These are phyloP conservation scores for Elaphomyces granulatus DNA, from an alignment of 495 filamentous ascomycete genomes.

Conservation along the genomic window DNA sequence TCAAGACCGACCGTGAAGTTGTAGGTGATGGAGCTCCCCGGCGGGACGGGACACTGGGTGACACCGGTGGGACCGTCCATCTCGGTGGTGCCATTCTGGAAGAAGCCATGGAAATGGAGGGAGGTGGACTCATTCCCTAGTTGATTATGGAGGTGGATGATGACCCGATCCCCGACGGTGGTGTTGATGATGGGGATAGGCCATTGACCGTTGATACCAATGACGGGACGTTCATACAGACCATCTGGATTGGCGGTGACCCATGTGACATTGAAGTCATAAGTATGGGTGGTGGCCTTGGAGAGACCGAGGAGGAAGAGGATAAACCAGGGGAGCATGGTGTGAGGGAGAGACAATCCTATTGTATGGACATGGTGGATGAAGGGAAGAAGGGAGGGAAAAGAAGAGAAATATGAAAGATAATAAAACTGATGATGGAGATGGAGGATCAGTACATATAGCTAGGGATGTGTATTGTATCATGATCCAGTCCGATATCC, in stretches of 20 bases:
- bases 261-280: slow-evolving; percentile 73
- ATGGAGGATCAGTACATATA: no score
- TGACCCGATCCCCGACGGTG: slow-evolving; percentile 52
- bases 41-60: slow-evolving; percentile 53
- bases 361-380: no score
- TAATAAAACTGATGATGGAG: no score
- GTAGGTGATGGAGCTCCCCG: slow-evolving; percentile 53
- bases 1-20: slow-evolving; percentile 51
- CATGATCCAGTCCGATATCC: no score
- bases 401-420: no score
- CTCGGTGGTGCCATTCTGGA: slow-evolving; percentile 47
- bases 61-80: slow-evolving; percentile 65
- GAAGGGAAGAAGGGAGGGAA: no score
- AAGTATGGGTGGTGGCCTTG: slow-evolving; percentile 10
- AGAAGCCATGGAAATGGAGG: slow-evolving; percentile 73
- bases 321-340: no score
- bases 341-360: no score
- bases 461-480: no score
- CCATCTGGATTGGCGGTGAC: slow-evolving; percentile 71
- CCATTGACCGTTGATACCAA: slow-evolving; percentile 76
- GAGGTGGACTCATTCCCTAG: slow-evolving; percentile 55
- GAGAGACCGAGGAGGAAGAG: background rate
- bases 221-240: slow-evolving; percentile 44
- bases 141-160: slow-evolving; percentile 59
- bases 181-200: slow-evolving; percentile 55